These are phyloP conservation scores for Spergularia bocconei DNA, from an alignment of 148 eudicot genomes.

Conservation along the genomic window DNA sequence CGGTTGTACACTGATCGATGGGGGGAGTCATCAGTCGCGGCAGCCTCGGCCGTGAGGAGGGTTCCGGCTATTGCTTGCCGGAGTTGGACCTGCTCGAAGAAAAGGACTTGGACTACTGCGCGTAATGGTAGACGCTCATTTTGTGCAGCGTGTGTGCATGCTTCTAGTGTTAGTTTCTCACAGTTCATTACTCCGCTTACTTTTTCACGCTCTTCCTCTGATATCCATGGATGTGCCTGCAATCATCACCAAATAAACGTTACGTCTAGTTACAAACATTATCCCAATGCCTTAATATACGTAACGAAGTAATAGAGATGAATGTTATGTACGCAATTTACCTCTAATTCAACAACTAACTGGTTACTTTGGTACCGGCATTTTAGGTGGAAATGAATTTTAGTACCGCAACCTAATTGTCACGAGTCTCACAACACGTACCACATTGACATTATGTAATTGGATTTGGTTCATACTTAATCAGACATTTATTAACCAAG, in stretches of 20 bases:
- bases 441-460: no score
- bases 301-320: no score
- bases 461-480: no score
- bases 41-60: constrained; percentile 36
- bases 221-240: constrained; percentile 89
- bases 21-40: constrained; percentile 8
- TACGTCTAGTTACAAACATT: no score
- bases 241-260: background rate
- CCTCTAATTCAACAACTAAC: no score
- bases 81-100: constrained; percentile 96
- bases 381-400: no score
- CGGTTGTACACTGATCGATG: constrained; percentile 7
- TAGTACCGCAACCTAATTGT: no score
- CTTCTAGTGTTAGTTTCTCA: constrained; percentile 89
- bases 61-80: constrained; percentile 92
- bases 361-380: no score
- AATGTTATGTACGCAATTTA: no score
- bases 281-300: no score
- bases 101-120: constrained; percentile 85
- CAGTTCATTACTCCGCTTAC: constrained; percentile 75
- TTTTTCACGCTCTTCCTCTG: constrained; percentile 70
- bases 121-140: constrained; percentile 92
- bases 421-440: no score
- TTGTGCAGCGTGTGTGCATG: constrained; percentile 98
- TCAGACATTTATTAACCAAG: no score